Evolutionary conservation across 139 green algal species (phyloP), one percentile per base, ranked within the genome.

Genomic region (Tetradesmus obliquus): DNA sequence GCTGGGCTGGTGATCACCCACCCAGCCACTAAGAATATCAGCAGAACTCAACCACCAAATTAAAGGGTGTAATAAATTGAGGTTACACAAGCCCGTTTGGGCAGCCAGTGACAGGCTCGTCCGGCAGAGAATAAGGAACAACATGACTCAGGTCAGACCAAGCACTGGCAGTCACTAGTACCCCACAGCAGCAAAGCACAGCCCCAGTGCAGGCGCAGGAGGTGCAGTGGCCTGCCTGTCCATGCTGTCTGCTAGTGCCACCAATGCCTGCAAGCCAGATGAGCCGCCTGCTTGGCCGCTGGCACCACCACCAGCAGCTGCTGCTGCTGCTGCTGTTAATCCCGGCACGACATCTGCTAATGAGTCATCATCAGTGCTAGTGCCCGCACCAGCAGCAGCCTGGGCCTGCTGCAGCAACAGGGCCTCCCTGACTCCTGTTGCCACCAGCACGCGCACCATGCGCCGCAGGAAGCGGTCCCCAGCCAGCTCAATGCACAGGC

Each of bases 381-480:
- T 24, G 51, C 5, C 81, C 5, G 5, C 19, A 55, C 55, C 55
- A 69, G 13, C 82, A 74, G 84, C 86, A 79, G 53, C 3, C 55
- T 66, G 79, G 55, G 0, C 79, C 85, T 13, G 85, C 60, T 20
- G 91, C 82, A 71, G 54, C 82, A 90, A 19, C 76, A 79, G 60
- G 87, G 81, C 83, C 69, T 82, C 66, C 20, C 60, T 53, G n/a
- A 82, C 53, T 55, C 82, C 87, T 53, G 82, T 90, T 53, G 55
- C 88, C 15, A 94, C 91, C 74, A 95, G 57, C 79, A 94, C 93
- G 9, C 94, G 92, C 74, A 94, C 94, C 93, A 94, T 94, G 1
- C 83, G n/a, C 22, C 93, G 66, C 72, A 96, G 71, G 87, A 96
- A 96, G 53, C 94, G 92, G 82, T 95, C 69, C 1, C 90, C 94